Evolutionary conservation across 1,284 basidiomycete genomes (phyloP).

Genomic region (Cutaneotrichosporon sp.): DNA sequence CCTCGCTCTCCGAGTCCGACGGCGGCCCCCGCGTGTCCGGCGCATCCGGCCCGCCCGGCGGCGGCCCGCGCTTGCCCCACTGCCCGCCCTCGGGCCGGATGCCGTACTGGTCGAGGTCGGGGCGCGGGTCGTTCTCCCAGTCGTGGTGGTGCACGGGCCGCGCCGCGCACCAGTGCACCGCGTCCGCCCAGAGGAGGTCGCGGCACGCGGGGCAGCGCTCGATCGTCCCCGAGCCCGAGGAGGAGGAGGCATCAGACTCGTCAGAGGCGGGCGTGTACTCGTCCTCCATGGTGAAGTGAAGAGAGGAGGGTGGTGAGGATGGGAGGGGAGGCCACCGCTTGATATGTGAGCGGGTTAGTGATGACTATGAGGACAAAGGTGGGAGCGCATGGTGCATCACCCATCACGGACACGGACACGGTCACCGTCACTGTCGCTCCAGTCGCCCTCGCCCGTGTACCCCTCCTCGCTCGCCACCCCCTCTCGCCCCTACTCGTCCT

Average conservation of each 20-base stretch:
- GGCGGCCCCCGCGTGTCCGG: neutral
- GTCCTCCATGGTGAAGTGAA: neutral
- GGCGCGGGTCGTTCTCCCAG: neutral
- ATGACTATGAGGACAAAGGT: no score
- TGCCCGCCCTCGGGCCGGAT: neutral
- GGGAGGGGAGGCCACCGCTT: no score
- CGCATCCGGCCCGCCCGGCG: neutral
- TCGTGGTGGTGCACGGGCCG: neutral
- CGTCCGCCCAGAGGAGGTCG: slow-evolving; percentile 4
- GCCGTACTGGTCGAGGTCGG: neutral
- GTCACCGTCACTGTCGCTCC: no score
- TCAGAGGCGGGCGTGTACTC: neutral
- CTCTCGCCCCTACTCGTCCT: no score
- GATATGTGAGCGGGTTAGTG: no score
- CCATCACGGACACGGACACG: no score
- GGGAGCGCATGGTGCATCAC: no score
- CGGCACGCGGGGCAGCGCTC: neutral
- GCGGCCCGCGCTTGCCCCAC: neutral
- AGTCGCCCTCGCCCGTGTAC: no score
- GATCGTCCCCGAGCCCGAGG: neutral
- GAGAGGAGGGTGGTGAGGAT: no score
- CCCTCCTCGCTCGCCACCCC: no score
- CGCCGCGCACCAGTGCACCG: neutral
- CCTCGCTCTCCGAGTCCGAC: neutral
- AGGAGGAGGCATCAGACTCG: neutral